These are phyloP conservation scores for Colletotrichum sojae DNA, from an alignment of 2,329 filamentous ascomycete genomes.

Conservation along the genomic window DNA sequence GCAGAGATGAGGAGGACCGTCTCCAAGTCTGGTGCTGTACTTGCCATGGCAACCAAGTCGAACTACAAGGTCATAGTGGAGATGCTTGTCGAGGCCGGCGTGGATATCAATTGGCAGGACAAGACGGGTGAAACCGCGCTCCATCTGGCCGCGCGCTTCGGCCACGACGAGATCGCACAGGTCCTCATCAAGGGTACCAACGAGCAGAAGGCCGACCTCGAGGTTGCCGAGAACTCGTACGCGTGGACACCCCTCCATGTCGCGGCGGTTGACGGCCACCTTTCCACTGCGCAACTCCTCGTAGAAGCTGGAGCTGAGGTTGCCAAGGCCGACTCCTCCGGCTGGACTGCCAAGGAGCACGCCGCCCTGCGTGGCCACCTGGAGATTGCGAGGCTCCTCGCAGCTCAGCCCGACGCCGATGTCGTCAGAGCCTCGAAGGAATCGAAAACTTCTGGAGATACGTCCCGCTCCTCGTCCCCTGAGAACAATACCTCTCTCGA, in stretches of 20 bases:
- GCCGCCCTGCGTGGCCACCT: conserved; percentile 92
- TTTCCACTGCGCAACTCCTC: conserved; percentile 81
- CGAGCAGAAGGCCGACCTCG: conserved; percentile 80
- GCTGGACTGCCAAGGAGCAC: conserved; percentile 95
- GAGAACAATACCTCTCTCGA: conserved; percentile 69
- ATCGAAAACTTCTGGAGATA: conserved; percentile 48
- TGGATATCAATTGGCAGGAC: conserved; percentile 95
- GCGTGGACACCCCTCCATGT: conserved; percentile 97
- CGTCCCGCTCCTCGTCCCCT: conserved; percentile 33
- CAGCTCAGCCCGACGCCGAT: conserved; percentile 60
- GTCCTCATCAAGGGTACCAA: conserved; percentile 80
- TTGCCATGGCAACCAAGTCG: conserved; percentile 89
- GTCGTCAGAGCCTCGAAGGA: conserved; percentile 28
- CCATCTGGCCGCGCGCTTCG: conserved; percentile 91
- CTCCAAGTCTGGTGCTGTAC: conserved; percentile 87
- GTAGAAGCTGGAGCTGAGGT: conserved; percentile 84
- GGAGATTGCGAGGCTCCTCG: conserved; percentile 80
- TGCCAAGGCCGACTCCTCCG: conserved; percentile 83
- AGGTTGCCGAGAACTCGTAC: conserved; percentile 86
- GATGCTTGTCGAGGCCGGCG: conserved; percentile 88
- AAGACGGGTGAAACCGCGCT: conserved; percentile 91
- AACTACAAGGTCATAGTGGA: conserved; percentile 89
- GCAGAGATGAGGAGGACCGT: conserved; percentile 77
- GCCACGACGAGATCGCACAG: conserved; percentile 84
- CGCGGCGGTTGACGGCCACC: conserved; percentile 89